Conservation (phyloP, 2,329 filamentous ascomycete genomes). For the Fusarium ambrosium region DNA sequence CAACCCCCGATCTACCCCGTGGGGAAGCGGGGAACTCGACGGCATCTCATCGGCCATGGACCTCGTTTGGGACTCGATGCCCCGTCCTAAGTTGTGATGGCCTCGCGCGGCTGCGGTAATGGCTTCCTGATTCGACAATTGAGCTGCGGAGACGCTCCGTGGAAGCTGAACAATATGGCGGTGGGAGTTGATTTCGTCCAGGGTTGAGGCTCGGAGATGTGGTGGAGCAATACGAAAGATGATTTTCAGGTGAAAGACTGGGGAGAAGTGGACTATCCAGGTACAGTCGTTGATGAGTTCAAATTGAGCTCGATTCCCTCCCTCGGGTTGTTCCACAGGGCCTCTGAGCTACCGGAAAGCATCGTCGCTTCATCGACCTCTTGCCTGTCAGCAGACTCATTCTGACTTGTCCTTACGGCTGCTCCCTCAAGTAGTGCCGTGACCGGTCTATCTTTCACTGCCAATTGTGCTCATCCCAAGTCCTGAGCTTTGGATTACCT, state of each 20-base stretch:
- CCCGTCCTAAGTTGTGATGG: conserved; percentile 15
- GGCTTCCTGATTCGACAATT: conserved; percentile 42
- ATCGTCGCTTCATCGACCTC: conserved; percentile 9
- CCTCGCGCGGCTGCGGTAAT: conserved; percentile 31
- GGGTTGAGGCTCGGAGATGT: neutral
- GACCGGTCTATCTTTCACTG: conserved; percentile 4
- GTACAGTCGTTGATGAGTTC: conserved; percentile 21
- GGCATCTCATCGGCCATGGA: conserved; percentile 24
- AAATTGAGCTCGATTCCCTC: conserved; percentile 40
- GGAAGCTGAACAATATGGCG: neutral
- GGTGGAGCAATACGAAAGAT: neutral
- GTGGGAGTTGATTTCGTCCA: conserved; percentile 24
- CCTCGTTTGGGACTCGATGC: conserved; percentile 37
- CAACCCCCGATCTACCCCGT: conserved; percentile 27
- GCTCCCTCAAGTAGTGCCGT: conserved; percentile 1
- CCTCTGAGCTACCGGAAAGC: conserved; percentile 23
- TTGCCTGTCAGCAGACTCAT: conserved; percentile 2
- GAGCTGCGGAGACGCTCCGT: conserved; percentile 18
- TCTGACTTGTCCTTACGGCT: neutral
- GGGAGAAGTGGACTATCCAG: neutral
- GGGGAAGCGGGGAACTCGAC: conserved; percentile 35
- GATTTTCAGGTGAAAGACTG: neutral
- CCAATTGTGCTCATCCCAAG: neutral
- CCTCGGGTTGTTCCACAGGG: conserved; percentile 7
- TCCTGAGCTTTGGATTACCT: neutral